Base-by-base conservation (phyloP, 2,329 filamentous ascomycete species). In the Dactylellina drechsleri region DNA sequence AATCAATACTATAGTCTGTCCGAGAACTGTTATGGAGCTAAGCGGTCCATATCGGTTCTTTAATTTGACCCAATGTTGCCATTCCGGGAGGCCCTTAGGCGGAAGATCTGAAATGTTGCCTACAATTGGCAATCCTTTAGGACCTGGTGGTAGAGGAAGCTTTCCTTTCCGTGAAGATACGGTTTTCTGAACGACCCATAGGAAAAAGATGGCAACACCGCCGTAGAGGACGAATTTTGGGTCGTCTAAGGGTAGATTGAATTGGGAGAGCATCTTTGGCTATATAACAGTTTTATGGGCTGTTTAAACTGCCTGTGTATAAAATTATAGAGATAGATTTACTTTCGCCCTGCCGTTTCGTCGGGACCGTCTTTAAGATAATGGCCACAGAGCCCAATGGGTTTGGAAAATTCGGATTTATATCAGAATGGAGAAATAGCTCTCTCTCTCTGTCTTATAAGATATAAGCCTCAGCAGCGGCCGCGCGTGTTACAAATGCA, bases 21-120 rank as follows among this genome's bases (percentile, higher is more conserved):
- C 84, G 4, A 82, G 83, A 60, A 86, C 82, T 47, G 82, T 81
- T 36, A 85, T 78, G 8, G 82, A 81, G 76, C 82, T 85, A 31
- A 86, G 81, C 4, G 82, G 80, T 1, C 84, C 81, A 64, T 82
- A 80, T 60, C 79, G 70, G 15, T 82, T 77, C 23, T 79, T 78
- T 80, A 82, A 83, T 26, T 80, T 78, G 13, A 81, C 78, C 78
- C 84, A 84, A 61, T 83, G 81, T 15, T 83, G 75, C 83, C 83
- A 84, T 23, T 80, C 81, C 76, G 83, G 80, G 18, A 77, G 71
- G 6, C 20, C 47, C 2, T 28, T 28, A 6, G 79, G 77, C 6
- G 81, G 82, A 8, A 83, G 80, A 36, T 82, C 79, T 2, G 78
- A 77, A 15, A 83, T 76, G 57, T 83, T 82, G 16, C 82, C 82